Conservation (phyloP, 1,284 basidiomycete species). For the Leccinum holopus region DNA sequence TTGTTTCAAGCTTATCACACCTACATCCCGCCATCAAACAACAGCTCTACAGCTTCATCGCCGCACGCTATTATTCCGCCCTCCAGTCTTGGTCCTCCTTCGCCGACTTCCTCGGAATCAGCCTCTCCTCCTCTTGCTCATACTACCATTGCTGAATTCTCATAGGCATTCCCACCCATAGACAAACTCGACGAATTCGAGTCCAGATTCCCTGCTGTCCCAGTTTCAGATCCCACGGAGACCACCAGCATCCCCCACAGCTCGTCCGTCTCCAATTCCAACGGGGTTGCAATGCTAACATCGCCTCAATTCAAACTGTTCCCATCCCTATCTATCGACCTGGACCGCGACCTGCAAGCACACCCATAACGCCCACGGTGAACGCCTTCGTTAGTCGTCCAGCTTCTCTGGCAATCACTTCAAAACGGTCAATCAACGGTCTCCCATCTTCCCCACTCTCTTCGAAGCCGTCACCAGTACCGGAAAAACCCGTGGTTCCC, state of each 20-base stretch:
- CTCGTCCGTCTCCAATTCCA: conserved; percentile 15
- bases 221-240: conserved; percentile 41
- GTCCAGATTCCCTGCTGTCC: conserved; percentile 50
- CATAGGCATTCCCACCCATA: conserved; percentile 67
- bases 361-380: conserved; percentile 60
- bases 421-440: conserved; percentile 25
- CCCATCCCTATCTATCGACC: conserved; percentile 54
- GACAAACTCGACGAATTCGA: conserved; percentile 66
- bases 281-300: conserved; percentile 11
- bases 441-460: conserved; percentile 22
- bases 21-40: conserved; percentile 31
- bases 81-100: conserved; percentile 68
- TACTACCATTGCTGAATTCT: conserved; percentile 52
- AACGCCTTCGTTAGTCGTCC: conserved; percentile 62
- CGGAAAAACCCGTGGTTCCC: conserved; percentile 44
- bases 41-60: conserved; percentile 34
- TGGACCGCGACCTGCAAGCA: conserved; percentile 63
- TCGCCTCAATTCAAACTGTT: conserved; percentile 38
- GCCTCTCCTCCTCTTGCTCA: conserved; percentile 46
- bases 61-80: conserved; percentile 62
- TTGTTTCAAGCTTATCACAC: too few species aligned
- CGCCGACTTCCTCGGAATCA: conserved; percentile 61
- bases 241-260: conserved; percentile 29
- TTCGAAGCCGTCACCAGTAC: conserved; percentile 25
- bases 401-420: conserved; percentile 41